phyloP scores from a whole-genome alignment of 169 alveolate species.

The Cyclospora cayetanensis region DNA sequence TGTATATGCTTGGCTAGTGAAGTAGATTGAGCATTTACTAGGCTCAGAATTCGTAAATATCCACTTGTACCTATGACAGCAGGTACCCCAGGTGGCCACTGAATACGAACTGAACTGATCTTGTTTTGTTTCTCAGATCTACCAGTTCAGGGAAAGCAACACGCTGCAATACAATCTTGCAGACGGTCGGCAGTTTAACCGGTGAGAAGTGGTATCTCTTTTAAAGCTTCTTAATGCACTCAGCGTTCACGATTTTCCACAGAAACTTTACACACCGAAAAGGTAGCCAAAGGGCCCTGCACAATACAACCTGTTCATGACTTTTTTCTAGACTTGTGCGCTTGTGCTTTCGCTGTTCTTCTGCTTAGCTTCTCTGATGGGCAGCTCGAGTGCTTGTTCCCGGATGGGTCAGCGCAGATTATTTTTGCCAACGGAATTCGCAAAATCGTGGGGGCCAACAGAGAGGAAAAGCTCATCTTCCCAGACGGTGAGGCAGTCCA shows the following conservation, averaged over 20 bases:
- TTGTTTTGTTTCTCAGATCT: not conserved
- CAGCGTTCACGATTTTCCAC: no score
- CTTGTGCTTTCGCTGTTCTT: not conserved
- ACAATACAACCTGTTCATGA: no score
- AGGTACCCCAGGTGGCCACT: no score
- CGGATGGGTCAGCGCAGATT: not conserved
- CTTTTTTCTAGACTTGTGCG: not conserved
- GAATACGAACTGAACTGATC: no score
- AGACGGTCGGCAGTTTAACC: not conserved
- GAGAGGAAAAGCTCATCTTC: not conserved
- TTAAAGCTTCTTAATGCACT: no score
- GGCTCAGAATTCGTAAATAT: no score
- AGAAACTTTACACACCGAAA: no score
- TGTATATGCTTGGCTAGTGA: no score
- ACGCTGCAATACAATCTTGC: not conserved
- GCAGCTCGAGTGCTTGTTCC: not conserved
- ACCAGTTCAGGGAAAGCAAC: not conserved
- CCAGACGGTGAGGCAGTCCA: not conserved
- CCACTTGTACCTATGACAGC: no score
- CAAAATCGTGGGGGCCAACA: not conserved
- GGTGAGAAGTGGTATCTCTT: no score
- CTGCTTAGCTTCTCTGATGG: not conserved
- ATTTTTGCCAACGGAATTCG: not conserved
- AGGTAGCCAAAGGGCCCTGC: no score
- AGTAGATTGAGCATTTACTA: no score